Conservation (phyloP, 78 protist genomes). For the Dictyostelium discoideum region dicty_2.7 NC_007091.3:1929001-1929500, state of each 20-base stretch:
- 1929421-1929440: conserved; percentile 31
- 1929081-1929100: neutral
- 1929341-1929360: neutral
- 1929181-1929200: conserved; percentile 21
- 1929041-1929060: neutral
- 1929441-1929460: conserved; percentile 29
- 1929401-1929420: conserved; percentile 2
- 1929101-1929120: neutral
- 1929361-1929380: neutral
- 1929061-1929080: neutral
- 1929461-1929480: conserved; percentile 11
- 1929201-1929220: conserved; percentile 44
- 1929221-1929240: conserved; percentile 27
- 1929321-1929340: conserved; percentile 33
- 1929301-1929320: conserved; percentile 28
- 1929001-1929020: neutral
- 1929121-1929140: neutral
- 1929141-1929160: neutral
- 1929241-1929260: neutral
- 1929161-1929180: neutral
- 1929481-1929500: neutral
- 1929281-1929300: neutral
- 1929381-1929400: neutral
- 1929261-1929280: neutral
- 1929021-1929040: neutral